Base-by-base conservation (phyloP, 2,329 filamentous ascomycete species). In the Nectriaceae sp. region DNA sequence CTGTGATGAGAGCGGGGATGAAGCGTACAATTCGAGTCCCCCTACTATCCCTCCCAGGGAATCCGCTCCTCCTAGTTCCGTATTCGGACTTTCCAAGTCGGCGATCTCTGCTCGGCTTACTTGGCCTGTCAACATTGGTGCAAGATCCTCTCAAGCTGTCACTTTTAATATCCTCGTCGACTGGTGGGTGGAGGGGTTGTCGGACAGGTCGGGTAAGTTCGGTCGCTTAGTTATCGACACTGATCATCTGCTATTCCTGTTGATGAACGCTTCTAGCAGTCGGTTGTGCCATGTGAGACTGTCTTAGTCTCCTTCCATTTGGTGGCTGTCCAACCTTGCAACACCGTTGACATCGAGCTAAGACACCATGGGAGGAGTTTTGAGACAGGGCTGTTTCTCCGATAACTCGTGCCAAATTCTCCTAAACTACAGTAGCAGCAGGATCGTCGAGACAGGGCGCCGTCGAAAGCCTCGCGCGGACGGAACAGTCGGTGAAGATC, bases 401-500 rank as follows among this genome's bases (percentile, higher is more conserved):
- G 42, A 35, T 49, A 45, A 42, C 41, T 33, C 52, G 40, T 48
- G 42, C 47, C 39, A 24, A 41, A 46, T 45, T 40, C 49, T 46
- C 54, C 31, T 36, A 45, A 50, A 39, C 48, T 43, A 47, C 50
- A 42, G 24, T 44, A 40, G 41, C 46, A 53, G 55, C 46, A 45
- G 40, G 41, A 42, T 53, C 47, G 42, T 51, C 21, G 54, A 49
- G 52, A 45, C 52, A 44, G 43, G 24, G 40, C 49, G 50, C 49
- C 42, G 40, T 52, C 44, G 40, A 49, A 22, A 39, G 37, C 47
- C 45, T 53, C 38, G 53, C 40, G 44, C 47, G 46, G 47, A 40
- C 55, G 57, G 50, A 48, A 56, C 53, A 60, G 60, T 61, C 57
- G 57, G 60, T 62, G 57, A 62, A 55, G 47, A 50, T 55, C 57